phyloP scores from a whole-genome alignment of 2,329 filamentous ascomycete genomes.

The Exophiala sideris region DNA sequence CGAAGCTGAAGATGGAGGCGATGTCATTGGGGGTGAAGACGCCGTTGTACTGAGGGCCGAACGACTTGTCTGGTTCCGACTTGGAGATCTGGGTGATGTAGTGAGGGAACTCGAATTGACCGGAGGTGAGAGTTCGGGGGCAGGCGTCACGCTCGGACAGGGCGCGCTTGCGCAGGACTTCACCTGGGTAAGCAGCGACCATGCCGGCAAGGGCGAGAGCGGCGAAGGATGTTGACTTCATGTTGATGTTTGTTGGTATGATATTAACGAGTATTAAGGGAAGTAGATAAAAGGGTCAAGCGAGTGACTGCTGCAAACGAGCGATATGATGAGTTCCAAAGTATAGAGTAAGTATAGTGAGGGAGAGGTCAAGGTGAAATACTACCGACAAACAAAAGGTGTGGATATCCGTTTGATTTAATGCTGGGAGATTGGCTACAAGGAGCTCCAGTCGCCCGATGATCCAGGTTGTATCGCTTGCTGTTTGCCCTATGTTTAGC shows the following conservation, averaged over 20 bases:
- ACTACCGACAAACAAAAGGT: neutral
- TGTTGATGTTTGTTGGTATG: neutral
- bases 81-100: slow-evolving; percentile 61
- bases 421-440: slow-evolving; percentile 11
- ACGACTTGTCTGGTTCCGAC: slow-evolving; percentile 48
- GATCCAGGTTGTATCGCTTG: neutral
- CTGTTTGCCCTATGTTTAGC: too few relatives aligned
- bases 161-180: slow-evolving; percentile 42
- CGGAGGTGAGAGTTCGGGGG: slow-evolving; percentile 42
- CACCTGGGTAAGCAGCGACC: slow-evolving; percentile 41
- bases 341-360: neutral
- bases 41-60: slow-evolving; percentile 56
- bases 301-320: slow-evolving; percentile 17
- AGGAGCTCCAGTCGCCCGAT: neutral
- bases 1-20: slow-evolving; percentile 67
- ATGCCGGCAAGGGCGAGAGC: slow-evolving; percentile 39
- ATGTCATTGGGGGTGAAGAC: slow-evolving; percentile 50
- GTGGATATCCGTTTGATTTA: slow-evolving; percentile 1
- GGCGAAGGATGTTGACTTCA: slow-evolving; percentile 40
- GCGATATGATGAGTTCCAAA: neutral
- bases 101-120: slow-evolving; percentile 56
- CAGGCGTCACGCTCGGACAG: slow-evolving; percentile 41
- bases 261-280: slow-evolving; percentile 1
- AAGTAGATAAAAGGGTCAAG: slow-evolving; percentile 5
- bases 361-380: neutral